Percentiles rank a stretch among this genome's conserved stretches.
These are phyloP conservation scores for Rhizophora apiculata DNA, from an alignment of 345 rosid genomes.

Conservation along the genomic window DNA sequence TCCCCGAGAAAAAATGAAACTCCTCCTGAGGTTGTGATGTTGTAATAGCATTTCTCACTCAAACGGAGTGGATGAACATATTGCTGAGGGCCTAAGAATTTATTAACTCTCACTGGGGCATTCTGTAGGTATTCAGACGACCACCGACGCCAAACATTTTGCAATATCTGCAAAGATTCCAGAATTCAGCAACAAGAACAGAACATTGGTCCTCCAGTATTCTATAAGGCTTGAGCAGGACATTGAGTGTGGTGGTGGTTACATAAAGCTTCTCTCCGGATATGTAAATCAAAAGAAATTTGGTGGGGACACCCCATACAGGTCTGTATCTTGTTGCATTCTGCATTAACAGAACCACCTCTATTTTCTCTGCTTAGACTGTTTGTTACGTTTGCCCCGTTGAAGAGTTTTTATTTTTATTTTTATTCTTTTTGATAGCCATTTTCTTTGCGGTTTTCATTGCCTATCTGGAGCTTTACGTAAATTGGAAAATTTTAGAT, in stretches of 20 bases:
- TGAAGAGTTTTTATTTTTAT: no score
- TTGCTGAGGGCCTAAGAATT: no score
- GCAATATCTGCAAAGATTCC: conserved; percentile 90
- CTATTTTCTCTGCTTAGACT: neutral
- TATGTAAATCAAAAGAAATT: conserved; percentile 94
- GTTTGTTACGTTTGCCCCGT: neutral
- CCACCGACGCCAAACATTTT: conserved; percentile 74
- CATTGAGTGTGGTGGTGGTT: conserved; percentile 96
- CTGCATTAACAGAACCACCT: neutral
- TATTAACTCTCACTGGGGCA: neutral
- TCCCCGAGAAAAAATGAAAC: no score
- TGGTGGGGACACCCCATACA: conserved; percentile 99
- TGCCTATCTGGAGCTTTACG: no score
- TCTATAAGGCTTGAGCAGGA: conserved; percentile 85
- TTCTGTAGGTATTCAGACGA: conserved; percentile 76
- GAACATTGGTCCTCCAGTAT: conserved; percentile 84
- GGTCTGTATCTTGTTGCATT: conserved; percentile 35
- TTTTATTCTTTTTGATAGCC: no score
- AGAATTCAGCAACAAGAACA: conserved; percentile 78
- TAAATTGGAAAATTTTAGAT: no score
- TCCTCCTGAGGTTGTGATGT: no score
- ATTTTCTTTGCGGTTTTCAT: no score
- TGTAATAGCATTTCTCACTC: no score
- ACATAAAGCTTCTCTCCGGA: conserved; percentile 91
- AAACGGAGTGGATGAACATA: no score